Conservation (phyloP, 1,139 yeast species). For the Fermentozyma sake region DNA sequence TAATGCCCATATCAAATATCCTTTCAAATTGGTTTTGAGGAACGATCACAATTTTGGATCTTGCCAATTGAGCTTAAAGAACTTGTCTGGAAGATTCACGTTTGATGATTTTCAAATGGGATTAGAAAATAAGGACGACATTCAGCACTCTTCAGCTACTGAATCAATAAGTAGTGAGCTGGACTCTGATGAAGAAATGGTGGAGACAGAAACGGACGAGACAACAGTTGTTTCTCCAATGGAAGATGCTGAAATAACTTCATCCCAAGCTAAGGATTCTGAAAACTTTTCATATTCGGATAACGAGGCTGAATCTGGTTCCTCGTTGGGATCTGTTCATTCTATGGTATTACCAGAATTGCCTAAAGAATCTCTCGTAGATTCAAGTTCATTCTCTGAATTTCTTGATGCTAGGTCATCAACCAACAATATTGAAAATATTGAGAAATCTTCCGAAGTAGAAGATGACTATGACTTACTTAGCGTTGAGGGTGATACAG, state of each 20-base stretch:
- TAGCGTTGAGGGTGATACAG: constrained; percentile 26
- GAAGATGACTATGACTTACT: constrained; percentile 33
- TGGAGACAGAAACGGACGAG: constrained; percentile 4
- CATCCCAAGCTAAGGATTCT: not conserved
- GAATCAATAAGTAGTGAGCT: too few relatives aligned
- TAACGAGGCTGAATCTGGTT: too few relatives aligned
- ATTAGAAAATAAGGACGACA: not conserved
- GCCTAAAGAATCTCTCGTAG: constrained; percentile 23
- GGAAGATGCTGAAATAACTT: constrained; percentile 3
- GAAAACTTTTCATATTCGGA: not conserved
- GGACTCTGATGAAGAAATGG: too few relatives aligned
- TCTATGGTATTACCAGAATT: constrained; percentile 35
- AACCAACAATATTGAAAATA: constrained; percentile 1
- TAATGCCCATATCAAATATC: constrained; percentile 31
- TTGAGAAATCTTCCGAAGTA: constrained; percentile 8
- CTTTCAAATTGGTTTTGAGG: constrained; percentile 27
- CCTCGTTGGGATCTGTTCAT: constrained; percentile 18
- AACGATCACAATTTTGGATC: constrained; percentile 20
- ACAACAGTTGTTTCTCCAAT: too few relatives aligned
- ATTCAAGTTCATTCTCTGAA: constrained; percentile 14
- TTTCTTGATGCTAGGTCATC: constrained; percentile 19
- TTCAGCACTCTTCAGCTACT: not conserved
- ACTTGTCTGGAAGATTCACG: constrained; percentile 17
- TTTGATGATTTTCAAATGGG: constrained; percentile 2
- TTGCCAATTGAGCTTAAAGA: constrained; percentile 23